phyloP scores from a whole-genome alignment of 192 early-diverging fungal genomes.

The Podochytrium sp. region DNA sequence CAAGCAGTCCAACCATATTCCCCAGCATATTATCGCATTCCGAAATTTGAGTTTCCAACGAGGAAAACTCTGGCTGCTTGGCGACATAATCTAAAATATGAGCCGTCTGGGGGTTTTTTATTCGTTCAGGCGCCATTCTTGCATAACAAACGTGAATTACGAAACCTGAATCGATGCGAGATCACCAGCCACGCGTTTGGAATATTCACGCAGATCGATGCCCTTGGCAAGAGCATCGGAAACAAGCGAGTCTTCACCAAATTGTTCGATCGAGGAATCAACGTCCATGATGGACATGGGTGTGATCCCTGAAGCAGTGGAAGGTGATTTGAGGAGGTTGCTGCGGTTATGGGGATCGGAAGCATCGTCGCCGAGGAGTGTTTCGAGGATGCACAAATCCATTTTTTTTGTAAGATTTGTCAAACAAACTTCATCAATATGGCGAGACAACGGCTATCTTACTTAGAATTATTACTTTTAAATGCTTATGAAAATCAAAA shows the following conservation, averaged over 20 bases:
- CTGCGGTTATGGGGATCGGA: neutral
- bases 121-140: neutral
- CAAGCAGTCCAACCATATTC: constrained; percentile 84
- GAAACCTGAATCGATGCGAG: constrained; percentile 72
- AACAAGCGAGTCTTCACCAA: constrained; percentile 86
- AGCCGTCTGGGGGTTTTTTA: neutral
- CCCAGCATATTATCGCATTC: constrained; percentile 63
- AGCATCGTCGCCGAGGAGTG: constrained; percentile 5
- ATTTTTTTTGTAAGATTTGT: too few relatives aligned
- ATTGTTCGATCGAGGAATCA: constrained; percentile 58
- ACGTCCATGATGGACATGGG: constrained; percentile 8
- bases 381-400: constrained; percentile 12
- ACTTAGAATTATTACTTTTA: too few relatives aligned
- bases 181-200: constrained; percentile 69
- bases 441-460: too few relatives aligned
- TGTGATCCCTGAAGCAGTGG: neutral
- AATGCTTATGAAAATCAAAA: neutral
- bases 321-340: neutral
- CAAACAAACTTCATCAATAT: too few relatives aligned
- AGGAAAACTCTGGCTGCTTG: neutral
- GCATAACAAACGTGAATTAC: neutral
- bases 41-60: constrained; percentile 7
- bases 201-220: constrained; percentile 86
- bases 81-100: constrained; percentile 12
- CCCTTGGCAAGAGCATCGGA: constrained; percentile 79